phyloP scores from a whole-genome alignment of 192 early-diverging fungal genomes.

The Pecoramyces ruminantium region DNA sequence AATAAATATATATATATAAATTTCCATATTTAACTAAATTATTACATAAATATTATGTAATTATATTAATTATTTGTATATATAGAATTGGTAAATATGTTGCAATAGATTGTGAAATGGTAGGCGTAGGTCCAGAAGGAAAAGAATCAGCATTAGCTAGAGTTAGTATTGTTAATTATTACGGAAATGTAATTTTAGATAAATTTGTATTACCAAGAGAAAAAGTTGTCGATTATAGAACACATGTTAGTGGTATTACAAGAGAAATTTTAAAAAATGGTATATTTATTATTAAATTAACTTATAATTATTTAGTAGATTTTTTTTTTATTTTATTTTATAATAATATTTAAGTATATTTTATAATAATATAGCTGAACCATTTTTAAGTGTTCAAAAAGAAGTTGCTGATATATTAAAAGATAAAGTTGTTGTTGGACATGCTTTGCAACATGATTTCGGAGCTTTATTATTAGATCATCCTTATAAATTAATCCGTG shows the following conservation, averaged over 20 bases:
- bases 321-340: background rate
- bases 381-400: slow-evolving; percentile 65
- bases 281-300: too few species aligned
- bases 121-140: slow-evolving; percentile 79
- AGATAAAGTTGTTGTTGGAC: slow-evolving; percentile 77
- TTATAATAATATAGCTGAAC: slow-evolving; percentile 18
- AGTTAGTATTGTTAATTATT: slow-evolving; percentile 84
- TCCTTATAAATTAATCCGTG: slow-evolving; percentile 56
- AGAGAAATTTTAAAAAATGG: slow-evolving; percentile 41
- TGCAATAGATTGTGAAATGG: slow-evolving; percentile 98
- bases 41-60: too few species aligned
- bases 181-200: slow-evolving; percentile 74
- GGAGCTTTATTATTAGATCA: slow-evolving; percentile 61
- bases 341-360: background rate
- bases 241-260: slow-evolving; percentile 78
- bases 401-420: slow-evolving; percentile 66
- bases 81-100: slow-evolving; percentile 64
- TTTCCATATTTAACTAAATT: too few species aligned
- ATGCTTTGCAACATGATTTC: slow-evolving; percentile 81
- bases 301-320: too few species aligned
- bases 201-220: slow-evolving; percentile 68
- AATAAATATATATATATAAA: too few species aligned
- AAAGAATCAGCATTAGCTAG: slow-evolving; percentile 67
- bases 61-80: background rate
- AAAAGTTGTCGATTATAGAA: slow-evolving; percentile 81